Evolutionary conservation across 495 filamentous ascomycete genomes (phyloP).

Genomic region (Xylaria curta): DNA sequence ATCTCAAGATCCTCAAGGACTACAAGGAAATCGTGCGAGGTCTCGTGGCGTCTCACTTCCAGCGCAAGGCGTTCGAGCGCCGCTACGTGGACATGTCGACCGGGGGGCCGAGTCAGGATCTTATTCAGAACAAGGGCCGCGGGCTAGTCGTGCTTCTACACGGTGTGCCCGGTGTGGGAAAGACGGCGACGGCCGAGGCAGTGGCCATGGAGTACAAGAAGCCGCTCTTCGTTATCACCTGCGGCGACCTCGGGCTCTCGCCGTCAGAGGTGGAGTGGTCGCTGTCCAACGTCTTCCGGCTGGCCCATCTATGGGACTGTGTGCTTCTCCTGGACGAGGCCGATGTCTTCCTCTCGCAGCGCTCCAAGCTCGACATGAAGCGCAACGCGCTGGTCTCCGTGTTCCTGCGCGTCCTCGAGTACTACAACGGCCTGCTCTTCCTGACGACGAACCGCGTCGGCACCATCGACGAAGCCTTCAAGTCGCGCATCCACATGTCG

Average conservation of each 20-base stretch:
- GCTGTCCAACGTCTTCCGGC: constrained; percentile 57
- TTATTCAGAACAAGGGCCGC: constrained; percentile 61
- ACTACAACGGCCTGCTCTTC: constrained; percentile 59
- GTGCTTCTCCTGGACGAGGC: constrained; percentile 62
- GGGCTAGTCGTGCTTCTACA: constrained; percentile 60
- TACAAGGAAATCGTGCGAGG: constrained; percentile 61
- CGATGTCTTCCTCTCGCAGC: constrained; percentile 58
- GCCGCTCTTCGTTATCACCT: constrained; percentile 62
- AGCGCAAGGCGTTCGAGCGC: constrained; percentile 43
- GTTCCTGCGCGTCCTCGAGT: constrained; percentile 59
- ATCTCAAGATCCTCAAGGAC: constrained; percentile 57
- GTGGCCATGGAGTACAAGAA: constrained; percentile 56
- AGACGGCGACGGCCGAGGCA: constrained; percentile 64
- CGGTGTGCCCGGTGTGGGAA: constrained; percentile 65
- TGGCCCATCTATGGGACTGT: constrained; percentile 61
- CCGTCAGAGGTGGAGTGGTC: constrained; percentile 42
- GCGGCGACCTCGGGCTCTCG: constrained; percentile 60
- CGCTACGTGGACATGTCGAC: constrained; percentile 64
- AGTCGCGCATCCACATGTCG: constrained; percentile 56
- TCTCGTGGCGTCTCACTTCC: constrained; percentile 54
- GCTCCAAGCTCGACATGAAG: constrained; percentile 51
- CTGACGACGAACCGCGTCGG: constrained; percentile 60
- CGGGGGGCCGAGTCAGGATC: constrained; percentile 63
- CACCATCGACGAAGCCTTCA: constrained; percentile 57
- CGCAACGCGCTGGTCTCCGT: constrained; percentile 60